Conservation (phyloP, 768 basidiomycete species). For the Leccinum subgranulosum region DNA sequence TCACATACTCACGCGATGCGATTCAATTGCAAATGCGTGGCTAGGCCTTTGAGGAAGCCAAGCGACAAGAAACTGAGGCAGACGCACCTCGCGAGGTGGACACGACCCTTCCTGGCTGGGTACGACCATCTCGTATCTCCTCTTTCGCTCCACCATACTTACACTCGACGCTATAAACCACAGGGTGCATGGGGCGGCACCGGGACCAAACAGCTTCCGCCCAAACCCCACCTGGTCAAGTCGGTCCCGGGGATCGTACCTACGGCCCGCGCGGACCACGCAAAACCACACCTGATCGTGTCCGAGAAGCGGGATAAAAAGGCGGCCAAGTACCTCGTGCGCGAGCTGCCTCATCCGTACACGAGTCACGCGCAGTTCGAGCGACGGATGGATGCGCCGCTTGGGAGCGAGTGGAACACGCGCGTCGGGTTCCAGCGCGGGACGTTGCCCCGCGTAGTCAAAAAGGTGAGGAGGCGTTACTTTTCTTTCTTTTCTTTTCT, state of each 20-base stretch:
- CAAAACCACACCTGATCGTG: constrained; percentile 88
- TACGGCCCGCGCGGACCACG: constrained; percentile 74
- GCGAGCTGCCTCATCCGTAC: constrained; percentile 93
- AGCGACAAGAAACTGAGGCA: constrained; percentile 74
- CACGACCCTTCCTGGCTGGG: constrained; percentile 94
- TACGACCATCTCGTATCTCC: constrained; percentile 35
- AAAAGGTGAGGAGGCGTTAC: constrained; percentile 55
- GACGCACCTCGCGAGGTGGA: constrained; percentile 90
- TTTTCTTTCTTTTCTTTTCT: background rate
- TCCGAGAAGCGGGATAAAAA: constrained; percentile 96
- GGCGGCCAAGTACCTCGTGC: constrained; percentile 82
- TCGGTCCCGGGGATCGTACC: constrained; percentile 81
- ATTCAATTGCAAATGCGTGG: background rate
- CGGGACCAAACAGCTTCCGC: constrained; percentile 57
- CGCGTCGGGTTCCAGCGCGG: constrained; percentile 78
- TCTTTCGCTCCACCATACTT: too few relatives aligned
- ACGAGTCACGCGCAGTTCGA: constrained; percentile 93
- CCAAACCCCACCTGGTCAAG: constrained; percentile 74
- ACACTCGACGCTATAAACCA: background rate
- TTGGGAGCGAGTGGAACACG: constrained; percentile 95
- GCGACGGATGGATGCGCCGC: constrained; percentile 70
- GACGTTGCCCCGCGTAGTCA: constrained; percentile 81
- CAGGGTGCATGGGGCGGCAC: constrained; percentile 92
- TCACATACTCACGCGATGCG: background rate
- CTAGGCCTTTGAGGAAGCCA: constrained; percentile 84